Conservation (phyloP, 228 moss, liverwort and hornwort species). For the Sphagnum fallax region DNA sequence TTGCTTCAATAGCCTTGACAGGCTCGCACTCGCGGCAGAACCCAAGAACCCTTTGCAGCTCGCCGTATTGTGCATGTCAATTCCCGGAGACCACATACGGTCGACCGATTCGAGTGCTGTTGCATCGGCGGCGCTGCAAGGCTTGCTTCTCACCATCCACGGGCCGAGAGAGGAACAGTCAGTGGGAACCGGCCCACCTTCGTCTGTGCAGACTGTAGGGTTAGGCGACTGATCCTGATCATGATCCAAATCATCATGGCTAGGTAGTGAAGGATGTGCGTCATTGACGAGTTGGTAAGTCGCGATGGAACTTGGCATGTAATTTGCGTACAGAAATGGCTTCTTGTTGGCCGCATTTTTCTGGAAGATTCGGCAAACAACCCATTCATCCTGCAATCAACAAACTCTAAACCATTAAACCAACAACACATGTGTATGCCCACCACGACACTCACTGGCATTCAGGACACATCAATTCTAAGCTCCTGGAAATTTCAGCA, state of each 20-base stretch:
- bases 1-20: background rate
- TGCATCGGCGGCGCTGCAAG: slow-evolving; percentile 5
- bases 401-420: too few species aligned
- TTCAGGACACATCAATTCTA: too few species aligned
- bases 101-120: slow-evolving; percentile 24
- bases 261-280: slow-evolving; percentile 12
- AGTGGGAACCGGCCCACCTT: slow-evolving; percentile 30
- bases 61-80: slow-evolving; percentile 18
- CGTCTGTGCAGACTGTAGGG: slow-evolving; percentile 38
- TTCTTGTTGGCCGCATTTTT: slow-evolving; percentile 49
- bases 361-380: slow-evolving; percentile 59
- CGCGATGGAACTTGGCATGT: background rate
- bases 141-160: slow-evolving; percentile 16
- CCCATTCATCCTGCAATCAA: slow-evolving; percentile 48
- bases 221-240: slow-evolving; percentile 45
- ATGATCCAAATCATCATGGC: slow-evolving; percentile 3
- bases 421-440: background rate
- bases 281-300: slow-evolving; percentile 7
- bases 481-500: background rate
- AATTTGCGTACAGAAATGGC: slow-evolving; percentile 17
- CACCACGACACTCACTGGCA: background rate
- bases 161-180: slow-evolving; percentile 19
- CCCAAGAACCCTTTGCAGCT: slow-evolving; percentile 11
- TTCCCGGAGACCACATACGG: slow-evolving; percentile 9
- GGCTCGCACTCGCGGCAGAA: background rate